phyloP scores from a whole-genome alignment of 1,139 yeast genomes.

The Kluyveromyces marxianus region DNA sequence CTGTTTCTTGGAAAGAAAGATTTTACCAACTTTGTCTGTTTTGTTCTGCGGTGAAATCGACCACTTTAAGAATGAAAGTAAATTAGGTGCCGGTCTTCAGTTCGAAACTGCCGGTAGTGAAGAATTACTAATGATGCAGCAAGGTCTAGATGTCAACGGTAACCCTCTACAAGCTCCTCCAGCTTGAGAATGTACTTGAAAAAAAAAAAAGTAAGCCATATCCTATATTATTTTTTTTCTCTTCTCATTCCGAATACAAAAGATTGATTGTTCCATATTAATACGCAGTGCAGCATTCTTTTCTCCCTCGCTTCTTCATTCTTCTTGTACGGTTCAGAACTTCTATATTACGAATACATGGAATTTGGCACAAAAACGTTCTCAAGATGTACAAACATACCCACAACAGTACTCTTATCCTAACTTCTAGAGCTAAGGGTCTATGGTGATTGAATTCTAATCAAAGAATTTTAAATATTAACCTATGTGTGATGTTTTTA shows the following conservation, averaged over 20 bases:
- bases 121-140: slow-evolving; percentile 69
- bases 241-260: too few species aligned
- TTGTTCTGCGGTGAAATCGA: slow-evolving; percentile 93
- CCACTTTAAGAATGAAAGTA: slow-evolving; percentile 76
- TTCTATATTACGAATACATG: too few species aligned
- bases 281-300: too few species aligned
- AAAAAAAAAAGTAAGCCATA: neutral
- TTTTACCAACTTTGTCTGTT: slow-evolving; percentile 83
- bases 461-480: too few species aligned
- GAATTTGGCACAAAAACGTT: too few species aligned
- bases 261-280: too few species aligned
- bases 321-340: too few species aligned
- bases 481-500: slow-evolving; percentile 5
- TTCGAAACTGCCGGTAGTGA: slow-evolving; percentile 93
- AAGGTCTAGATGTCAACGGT: slow-evolving; percentile 78
- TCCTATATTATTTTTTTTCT: neutral
- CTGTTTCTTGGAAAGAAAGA: slow-evolving; percentile 86
- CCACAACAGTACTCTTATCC: too few species aligned
- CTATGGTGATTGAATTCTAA: too few species aligned
- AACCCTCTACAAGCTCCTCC: slow-evolving; percentile 61
- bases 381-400: too few species aligned
- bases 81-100: slow-evolving; percentile 90
- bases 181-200: slow-evolving; percentile 2
- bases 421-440: too few species aligned
- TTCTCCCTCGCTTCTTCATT: too few species aligned